Evolutionary conservation across 2,329 filamentous ascomycete species (phyloP), one percentile per base, ranked within the genome.

Genomic region (Karstenula rhodostoma): DNA sequence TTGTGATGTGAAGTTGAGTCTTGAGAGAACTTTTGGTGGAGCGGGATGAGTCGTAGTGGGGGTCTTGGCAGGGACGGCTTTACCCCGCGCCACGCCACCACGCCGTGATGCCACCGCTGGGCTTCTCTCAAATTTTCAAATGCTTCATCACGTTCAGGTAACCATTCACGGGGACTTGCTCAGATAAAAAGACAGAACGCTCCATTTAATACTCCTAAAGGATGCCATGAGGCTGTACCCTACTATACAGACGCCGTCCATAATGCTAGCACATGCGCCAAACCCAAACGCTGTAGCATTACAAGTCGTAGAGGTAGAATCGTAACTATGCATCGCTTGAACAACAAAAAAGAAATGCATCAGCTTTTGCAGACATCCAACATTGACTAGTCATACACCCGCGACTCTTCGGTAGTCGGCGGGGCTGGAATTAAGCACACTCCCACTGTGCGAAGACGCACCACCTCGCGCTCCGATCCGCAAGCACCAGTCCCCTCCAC

Each of bases 361-460:
- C 50, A 49, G 22, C 40, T 47, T 43, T 42, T 52, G 27, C 48
- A 58, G n/a, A 27, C 25, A 56, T 19, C 43, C 43, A 29, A 13
- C 13, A 17, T n/a, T n/a, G n/a, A n/a, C n/a, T 15, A 50, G 12
- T 29, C n/a, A 25, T 40, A 50, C 32, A 43, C 12, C 13, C 37
- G 52, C 15, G 17, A 22, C n/a, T 43, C 10, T 19, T 10, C 9
- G 25, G 35, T 3, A 17, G 25, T 29, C 54, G 42, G n/a, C 23
- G 48, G 10, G 4, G 35, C 19, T 27, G 22, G 23, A 5, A 25
- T 65, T 35, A 74, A n/a, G 66, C 65, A 54, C 73, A 75, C 62
- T 75, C 73, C 92, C 92, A 96, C 81, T 96, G 92, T 0, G 91
- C 91, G 83, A 95, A 95, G n/a, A 96, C 92, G 73, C 92, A 95